Evolutionary conservation across 805 yeast genomes (phyloP), one percentile per base, ranked within the genome.

Genomic region (Pichia exigua): DNA sequence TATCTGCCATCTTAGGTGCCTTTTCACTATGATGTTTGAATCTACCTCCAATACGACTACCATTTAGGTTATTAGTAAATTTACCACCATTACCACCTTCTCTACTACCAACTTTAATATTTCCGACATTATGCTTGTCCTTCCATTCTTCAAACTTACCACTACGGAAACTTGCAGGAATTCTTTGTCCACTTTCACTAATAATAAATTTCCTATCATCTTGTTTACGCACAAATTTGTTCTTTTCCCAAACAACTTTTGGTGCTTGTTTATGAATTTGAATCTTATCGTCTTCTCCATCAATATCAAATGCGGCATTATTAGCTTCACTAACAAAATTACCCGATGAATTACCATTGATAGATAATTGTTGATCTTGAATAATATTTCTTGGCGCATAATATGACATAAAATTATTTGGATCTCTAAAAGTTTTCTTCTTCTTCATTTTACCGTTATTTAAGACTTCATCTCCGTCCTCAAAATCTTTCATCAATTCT

Each of bases 101-200:
- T 5, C 20, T 42, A n/a, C 47, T 44, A 13, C 87, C 90, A 26
- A 76, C 79, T 47, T 70, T 71, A 32, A 62, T 60, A 45, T 81
- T 74, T 49, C 75, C 74, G 44, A 81, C 62, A 57, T 77, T 79
- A 66, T 89, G 79, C 40, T 82, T 80, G 57, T 82, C 76, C 65
- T 86, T 86, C 99, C 99, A 94, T 43, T 83, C 85, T 50, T 91
- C 98, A 63, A 81, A 94, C 58, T 88, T 82, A 45, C 99, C 99
- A 2, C 95, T 83, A 63, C 87, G 78, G 71, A 83, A 89, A 15
- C 94, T 77, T 1, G 99, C 98, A 8, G 98, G 97, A 46, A 94
- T 81, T 65, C 79, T 81, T 61, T 85, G 90, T 9, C 99, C 99
- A 67, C 88, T 84, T 67, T 94, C 99, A 55, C 98, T 95, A 57